A percentile compares a stretch with the other conserved stretches of the same genome.
These are phyloP conservation scores for Aspergillus kassunensis DNA, from an alignment of 495 filamentous ascomycete genomes.

Conservation along the genomic window DNA sequence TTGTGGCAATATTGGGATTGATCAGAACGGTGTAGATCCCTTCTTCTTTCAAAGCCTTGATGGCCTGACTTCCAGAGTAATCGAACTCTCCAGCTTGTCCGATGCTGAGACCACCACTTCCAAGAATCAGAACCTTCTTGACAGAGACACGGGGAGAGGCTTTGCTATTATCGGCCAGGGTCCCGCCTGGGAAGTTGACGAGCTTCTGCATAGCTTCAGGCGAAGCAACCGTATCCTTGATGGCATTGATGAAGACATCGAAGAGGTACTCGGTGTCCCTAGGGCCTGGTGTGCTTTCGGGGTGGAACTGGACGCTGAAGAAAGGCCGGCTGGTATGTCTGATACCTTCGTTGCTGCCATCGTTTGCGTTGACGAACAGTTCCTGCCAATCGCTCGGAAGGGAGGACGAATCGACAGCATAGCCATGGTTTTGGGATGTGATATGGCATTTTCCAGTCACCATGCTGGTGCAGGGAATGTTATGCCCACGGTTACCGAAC, in stretches of 20 bases:
- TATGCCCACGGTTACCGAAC: slow-evolving; percentile 97
- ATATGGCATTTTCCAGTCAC: slow-evolving; percentile 95
- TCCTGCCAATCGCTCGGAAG: slow-evolving; percentile 81
- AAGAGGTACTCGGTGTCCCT: slow-evolving; percentile 97
- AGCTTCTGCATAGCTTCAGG: slow-evolving; percentile 59
- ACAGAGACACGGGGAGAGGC: slow-evolving; percentile 73
- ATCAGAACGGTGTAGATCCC: slow-evolving; percentile 94
- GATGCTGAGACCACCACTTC: slow-evolving; percentile 93
- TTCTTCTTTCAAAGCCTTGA: slow-evolving; percentile 96
- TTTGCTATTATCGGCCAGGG: slow-evolving; percentile 67
- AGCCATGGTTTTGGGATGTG: slow-evolving; percentile 97
- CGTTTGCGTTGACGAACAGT: slow-evolving; percentile 95
- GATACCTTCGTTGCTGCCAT: slow-evolving; percentile 96
- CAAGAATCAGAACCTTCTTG: slow-evolving; percentile 97
- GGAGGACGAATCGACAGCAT: slow-evolving; percentile 75
- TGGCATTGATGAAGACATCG: slow-evolving; percentile 88
- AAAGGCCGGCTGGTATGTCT: slow-evolving; percentile 78
- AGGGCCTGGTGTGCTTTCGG: slow-evolving; percentile 92
- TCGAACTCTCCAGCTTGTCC: slow-evolving; percentile 99
- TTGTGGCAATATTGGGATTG: slow-evolving; percentile 98
- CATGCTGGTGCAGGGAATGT: slow-evolving; percentile 95
- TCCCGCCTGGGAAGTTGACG: slow-evolving; percentile 82
- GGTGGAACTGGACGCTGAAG: slow-evolving; percentile 99
- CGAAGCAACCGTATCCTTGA: slow-evolving; percentile 61
- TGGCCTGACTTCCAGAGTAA: slow-evolving; percentile 89